Evolutionary conservation across 768 basidiomycete genomes (phyloP).

Genomic region (Termitomyces bulborhizus): DNA sequence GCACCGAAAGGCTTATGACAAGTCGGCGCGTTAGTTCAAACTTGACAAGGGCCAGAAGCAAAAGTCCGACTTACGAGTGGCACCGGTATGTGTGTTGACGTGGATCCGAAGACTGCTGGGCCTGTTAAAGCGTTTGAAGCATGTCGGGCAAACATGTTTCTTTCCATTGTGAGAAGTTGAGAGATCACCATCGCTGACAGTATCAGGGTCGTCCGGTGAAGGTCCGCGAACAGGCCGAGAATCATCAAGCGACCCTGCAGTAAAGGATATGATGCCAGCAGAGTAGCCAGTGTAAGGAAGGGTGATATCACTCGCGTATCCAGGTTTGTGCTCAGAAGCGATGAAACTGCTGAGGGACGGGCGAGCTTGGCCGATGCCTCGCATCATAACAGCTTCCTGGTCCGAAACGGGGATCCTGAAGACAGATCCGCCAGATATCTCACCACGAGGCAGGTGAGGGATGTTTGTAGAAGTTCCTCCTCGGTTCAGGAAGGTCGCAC

Average conservation of each 20-base stretch:
- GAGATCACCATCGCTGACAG: constrained; percentile 18
- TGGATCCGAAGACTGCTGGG: constrained; percentile 64
- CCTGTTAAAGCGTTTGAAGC: constrained; percentile 61
- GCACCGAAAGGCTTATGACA: constrained; percentile 52
- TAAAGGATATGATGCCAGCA: constrained; percentile 20
- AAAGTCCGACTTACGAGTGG: constrained; percentile 49
- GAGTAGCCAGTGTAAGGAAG: constrained; percentile 12
- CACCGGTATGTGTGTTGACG: constrained; percentile 64
- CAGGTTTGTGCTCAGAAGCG: neutral
- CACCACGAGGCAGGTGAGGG: neutral
- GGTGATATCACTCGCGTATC: neutral
- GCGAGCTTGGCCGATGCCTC: constrained; percentile 9
- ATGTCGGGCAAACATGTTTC: constrained; percentile 46
- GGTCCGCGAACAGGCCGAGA: constrained; percentile 3
- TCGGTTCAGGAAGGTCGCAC: constrained; percentile 30
- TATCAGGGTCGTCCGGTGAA: constrained; percentile 19
- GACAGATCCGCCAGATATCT: constrained; percentile 23
- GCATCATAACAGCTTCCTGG: neutral
- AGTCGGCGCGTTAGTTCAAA: neutral
- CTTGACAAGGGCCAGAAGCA: neutral
- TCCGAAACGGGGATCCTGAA: constrained; percentile 30
- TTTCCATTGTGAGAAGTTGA: constrained; percentile 25
- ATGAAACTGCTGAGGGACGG: constrained; percentile 7
- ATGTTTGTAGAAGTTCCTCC: constrained; percentile 8
- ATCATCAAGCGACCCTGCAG: constrained; percentile 8